These are phyloP conservation scores for Athelia sp. DNA, from an alignment of 1,284 basidiomycete genomes.

Conservation along the genomic window DNA sequence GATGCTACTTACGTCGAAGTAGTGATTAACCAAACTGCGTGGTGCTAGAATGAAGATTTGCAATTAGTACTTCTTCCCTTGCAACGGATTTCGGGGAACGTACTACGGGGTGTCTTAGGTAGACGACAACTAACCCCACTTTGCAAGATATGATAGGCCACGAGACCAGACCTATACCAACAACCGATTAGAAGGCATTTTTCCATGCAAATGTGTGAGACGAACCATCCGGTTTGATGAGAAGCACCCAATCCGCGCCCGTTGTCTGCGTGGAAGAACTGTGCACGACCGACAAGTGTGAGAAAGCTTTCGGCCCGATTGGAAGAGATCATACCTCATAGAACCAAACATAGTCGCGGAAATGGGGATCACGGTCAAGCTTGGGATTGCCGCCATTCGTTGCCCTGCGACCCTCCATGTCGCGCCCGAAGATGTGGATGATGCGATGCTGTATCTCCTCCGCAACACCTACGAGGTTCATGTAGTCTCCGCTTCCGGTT, in stretches of 20 bases:
- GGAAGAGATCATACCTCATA: constrained; percentile 62
- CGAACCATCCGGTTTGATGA: constrained; percentile 94
- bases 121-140: constrained; percentile 80
- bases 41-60: constrained; percentile 54
- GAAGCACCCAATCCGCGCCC: constrained; percentile 93
- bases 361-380: constrained; percentile 91
- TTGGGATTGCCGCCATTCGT: constrained; percentile 89
- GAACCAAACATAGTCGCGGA: constrained; percentile 95
- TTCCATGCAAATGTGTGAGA: constrained; percentile 6
- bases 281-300: background rate
- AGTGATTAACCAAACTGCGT: constrained; percentile 83
- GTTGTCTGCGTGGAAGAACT: constrained; percentile 95
- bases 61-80: constrained; percentile 1
- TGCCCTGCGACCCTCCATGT: constrained; percentile 80
- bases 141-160: constrained; percentile 89
- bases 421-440: constrained; percentile 94
- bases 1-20: constrained; percentile 76
- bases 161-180: constrained; percentile 72
- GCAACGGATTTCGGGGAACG: constrained; percentile 22
- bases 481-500: constrained; percentile 90
- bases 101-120: constrained; percentile 85
- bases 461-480: constrained; percentile 90
- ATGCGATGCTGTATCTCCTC: constrained; percentile 97
- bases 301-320: background rate
- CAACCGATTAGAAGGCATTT: background rate